Base-by-base conservation (phyloP, 495 filamentous ascomycete genomes). In the Lineolata rhizophorae region DNA sequence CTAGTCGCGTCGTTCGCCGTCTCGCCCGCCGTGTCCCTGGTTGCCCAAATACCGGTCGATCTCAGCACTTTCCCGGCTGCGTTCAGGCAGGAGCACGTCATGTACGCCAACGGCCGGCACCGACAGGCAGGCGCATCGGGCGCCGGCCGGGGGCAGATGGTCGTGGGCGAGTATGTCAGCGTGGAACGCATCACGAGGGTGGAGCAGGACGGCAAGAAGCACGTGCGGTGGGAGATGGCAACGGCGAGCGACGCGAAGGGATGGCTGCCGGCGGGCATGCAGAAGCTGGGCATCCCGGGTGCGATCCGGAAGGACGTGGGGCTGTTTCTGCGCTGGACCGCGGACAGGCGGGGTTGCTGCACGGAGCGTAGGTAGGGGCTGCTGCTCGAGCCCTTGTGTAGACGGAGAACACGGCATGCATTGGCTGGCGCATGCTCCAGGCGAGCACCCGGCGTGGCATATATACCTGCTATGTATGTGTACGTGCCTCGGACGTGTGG, bases 301-400 rank as follows among this genome's bases (percentile, higher is more conserved):
- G 62, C 65, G 24, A 64, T 84, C 34, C 65, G 68, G 18, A 72
- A 72, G 39, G 77, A 82, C 55, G 76, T 82, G 14, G 64, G 67
- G 3, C 49, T 73, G 35, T 80, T 79, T 44, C 43, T 79, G 31
- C 47, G 44, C 8, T 81, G 74, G 74, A 18, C 47, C 29, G 51
- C 39, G 34, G 45, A 61, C 8, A 9, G 15, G 17, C 6, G 52
- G 47, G 56, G 27, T 8, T 26, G 8, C 22, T 26, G 8, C 8
- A 12, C 22, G 22, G 22, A n/a, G n/a, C n/a, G n/a, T n/a, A n/a
- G n/a, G n/a, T n/a, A n/a, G n/a, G n/a, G n/a, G n/a, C n/a, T n/a
- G n/a, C n/a, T n/a, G n/a, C n/a, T n/a, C n/a, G n/a, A n/a, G n/a
- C n/a, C n/a, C n/a, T n/a, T n/a, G n/a, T n/a, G n/a, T n/a, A n/a